phyloP scores from a whole-genome alignment of 495 filamentous ascomycete genomes.

The Neurospora pannonica region DNA sequence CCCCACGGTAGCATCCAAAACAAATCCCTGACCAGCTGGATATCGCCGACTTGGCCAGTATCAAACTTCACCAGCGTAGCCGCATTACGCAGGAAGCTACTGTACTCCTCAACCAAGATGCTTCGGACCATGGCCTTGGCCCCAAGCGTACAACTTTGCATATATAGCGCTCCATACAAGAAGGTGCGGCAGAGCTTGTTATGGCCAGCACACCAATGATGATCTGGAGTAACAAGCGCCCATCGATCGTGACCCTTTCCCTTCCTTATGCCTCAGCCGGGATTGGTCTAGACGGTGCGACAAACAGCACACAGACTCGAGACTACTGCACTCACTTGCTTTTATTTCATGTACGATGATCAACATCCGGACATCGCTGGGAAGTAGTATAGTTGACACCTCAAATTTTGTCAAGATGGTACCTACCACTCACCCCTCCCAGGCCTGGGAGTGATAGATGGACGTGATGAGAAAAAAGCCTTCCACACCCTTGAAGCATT shows the following conservation, averaged over 20 bases:
- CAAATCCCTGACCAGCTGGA: not conserved
- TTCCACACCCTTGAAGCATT: slow-evolving; percentile 6
- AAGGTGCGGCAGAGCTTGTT: not conserved
- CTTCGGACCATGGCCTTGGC: not conserved
- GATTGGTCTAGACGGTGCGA: not conserved
- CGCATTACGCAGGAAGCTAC: not conserved
- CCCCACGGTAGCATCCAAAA: not conserved
- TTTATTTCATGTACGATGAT: not conserved
- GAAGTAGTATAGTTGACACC: not conserved
- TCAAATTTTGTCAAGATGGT: not conserved
- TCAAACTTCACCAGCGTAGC: not conserved
- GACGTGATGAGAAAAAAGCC: not conserved
- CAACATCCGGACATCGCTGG: not conserved
- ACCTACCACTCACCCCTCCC: not conserved
- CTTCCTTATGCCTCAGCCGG: not conserved
- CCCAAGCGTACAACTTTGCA: not conserved
- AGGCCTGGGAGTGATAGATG: not conserved
- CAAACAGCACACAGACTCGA: not conserved
- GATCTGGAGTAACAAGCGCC: not conserved
- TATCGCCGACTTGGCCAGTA: not conserved
- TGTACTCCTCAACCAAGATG: not conserved
- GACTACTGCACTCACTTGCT: not conserved
- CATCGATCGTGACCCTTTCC: not conserved
- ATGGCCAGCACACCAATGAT: not conserved
- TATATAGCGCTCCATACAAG: not conserved